Evolutionary conservation across 1,284 basidiomycete genomes (phyloP).

Genomic region (Pseudomicrostroma phylloplanum): DNA sequence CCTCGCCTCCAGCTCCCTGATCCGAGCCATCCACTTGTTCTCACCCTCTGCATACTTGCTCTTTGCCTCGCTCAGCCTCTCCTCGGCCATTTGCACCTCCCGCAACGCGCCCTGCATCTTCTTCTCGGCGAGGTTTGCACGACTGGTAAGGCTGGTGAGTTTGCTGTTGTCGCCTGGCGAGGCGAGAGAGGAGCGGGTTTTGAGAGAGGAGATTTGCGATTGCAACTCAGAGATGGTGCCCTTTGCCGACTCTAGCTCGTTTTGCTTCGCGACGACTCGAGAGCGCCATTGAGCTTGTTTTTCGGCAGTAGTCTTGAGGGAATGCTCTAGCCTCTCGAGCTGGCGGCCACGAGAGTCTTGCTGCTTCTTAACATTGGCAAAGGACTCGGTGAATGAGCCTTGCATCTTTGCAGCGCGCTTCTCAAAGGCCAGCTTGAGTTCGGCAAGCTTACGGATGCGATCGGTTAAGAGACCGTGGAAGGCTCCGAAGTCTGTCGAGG

Average conservation of each 20-base stretch:
- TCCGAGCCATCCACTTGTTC: slow-evolving; percentile 39
- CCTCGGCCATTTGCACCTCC: slow-evolving; percentile 72
- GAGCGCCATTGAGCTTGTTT: slow-evolving; percentile 79
- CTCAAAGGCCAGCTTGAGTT: slow-evolving; percentile 79
- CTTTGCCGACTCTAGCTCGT: slow-evolving; percentile 65
- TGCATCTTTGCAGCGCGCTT: slow-evolving; percentile 77
- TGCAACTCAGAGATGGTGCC: slow-evolving; percentile 69
- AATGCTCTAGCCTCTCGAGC: slow-evolving; percentile 84
- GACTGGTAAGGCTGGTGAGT: slow-evolving; percentile 28
- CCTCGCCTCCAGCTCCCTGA: slow-evolving; percentile 69
- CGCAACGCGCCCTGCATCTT: slow-evolving; percentile 72
- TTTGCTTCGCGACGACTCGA: slow-evolving; percentile 73
- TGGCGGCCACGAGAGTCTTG: slow-evolving; percentile 83
- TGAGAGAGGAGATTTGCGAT: slow-evolving; percentile 64
- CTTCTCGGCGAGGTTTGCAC: slow-evolving; percentile 59
- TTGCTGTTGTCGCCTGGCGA: slow-evolving; percentile 32
- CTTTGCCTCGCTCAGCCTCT: slow-evolving; percentile 78
- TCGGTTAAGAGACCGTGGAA: slow-evolving; percentile 93
- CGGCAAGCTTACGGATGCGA: slow-evolving; percentile 72
- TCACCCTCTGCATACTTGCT: slow-evolving; percentile 33
- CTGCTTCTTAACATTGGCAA: slow-evolving; percentile 74
- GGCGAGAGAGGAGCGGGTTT: slow-evolving; percentile 53
- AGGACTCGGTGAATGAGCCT: slow-evolving; percentile 63
- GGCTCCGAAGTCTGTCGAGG: slow-evolving; percentile 83
- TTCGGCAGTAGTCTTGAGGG: slow-evolving; percentile 76